Base-by-base conservation (phyloP, 352 stramenopile genomes). In the Pythium rishiriense region DNA sequence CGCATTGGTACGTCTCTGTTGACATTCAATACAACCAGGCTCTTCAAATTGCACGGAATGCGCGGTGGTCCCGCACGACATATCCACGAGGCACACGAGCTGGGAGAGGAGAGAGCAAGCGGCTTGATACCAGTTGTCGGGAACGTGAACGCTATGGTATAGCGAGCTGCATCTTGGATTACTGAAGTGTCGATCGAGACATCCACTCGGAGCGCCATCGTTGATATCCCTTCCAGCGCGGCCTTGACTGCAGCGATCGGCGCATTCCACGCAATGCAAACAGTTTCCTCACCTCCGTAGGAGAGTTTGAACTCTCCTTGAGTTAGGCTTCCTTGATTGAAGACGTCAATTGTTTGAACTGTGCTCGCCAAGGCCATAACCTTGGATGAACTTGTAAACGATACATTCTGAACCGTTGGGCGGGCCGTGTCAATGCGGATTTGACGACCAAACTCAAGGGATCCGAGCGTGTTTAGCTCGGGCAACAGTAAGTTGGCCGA, bases 261-360 rank as follows among this genome's bases (percentile, higher is more conserved):
- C 3, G 78, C 79, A 29, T 90, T 75, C 84, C 81, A 91, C 26
- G 60, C 45, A 8, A 93, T 81, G 21, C 84, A 93, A 0, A n/a
- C 10, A 0, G 81, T 83, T 10, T 70, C 51, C 19, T 59, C 35
- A 3, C 52, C 61, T 11, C 71, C 58, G 45, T 93, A 93, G 7
- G 72, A 48, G 1, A 93, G 58, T 54, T 79, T 70, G 53, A 80
- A 93, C 42, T 81, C 67, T 0, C 84, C 81, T 46, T 85, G 69
- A 0, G 48, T 78, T 21, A 91, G 48, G 31, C 71, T 84, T 19
- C 43, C 70, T 9, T 57, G 51, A 22, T 86, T 84, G 53, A 88
- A 85, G 1, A 93, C 54, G 37, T 89, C 81, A 26, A 93, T 51
- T 0, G 78, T 89, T 39, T 93, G 84, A 1, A 83, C 26, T 0